Evolutionary conservation across 2,329 filamentous ascomycete species (phyloP).

Genomic region (Pseudocercospora eumusae): DNA sequence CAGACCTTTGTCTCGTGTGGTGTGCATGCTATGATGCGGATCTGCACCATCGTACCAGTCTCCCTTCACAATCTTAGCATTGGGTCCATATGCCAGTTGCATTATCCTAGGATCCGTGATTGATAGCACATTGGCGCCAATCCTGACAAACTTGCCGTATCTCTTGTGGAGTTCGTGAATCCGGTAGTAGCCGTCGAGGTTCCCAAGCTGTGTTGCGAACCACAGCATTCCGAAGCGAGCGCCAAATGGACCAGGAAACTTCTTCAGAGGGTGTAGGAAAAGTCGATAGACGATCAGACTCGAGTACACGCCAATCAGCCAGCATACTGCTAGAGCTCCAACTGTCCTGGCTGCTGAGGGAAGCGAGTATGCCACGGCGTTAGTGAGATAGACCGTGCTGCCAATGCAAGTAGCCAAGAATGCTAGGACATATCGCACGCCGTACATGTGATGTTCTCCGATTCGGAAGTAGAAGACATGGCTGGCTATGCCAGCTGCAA

Average conservation of each 20-base stretch:
- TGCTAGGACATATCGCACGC: constrained; percentile 23
- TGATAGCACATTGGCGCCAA: constrained; percentile 42
- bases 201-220: constrained; percentile 30
- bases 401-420: constrained; percentile 22
- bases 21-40: constrained; percentile 45
- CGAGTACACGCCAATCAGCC: constrained; percentile 32
- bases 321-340: constrained; percentile 20
- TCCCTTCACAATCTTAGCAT: constrained; percentile 45
- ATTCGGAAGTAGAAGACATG: constrained; percentile 33
- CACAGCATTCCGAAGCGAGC: constrained; percentile 41
- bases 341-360: constrained; percentile 6
- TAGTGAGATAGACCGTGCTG: constrained; percentile 18
- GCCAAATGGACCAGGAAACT: constrained; percentile 40
- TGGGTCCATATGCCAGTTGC: constrained; percentile 42
- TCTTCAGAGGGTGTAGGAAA: constrained; percentile 37
- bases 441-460: constrained; percentile 35
- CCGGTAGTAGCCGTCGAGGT: constrained; percentile 35
- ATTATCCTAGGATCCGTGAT: constrained; percentile 43
- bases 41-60: constrained; percentile 45
- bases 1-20: constrained; percentile 39
- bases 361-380: constrained; percentile 6
- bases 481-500: constrained; percentile 26
- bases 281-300: constrained; percentile 43
- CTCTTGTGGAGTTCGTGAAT: constrained; percentile 38
- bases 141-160: constrained; percentile 41